These are phyloP conservation scores for Stephania cephalantha DNA, from an alignment of 164 flowering plant species.

Conservation along the genomic window DNA sequence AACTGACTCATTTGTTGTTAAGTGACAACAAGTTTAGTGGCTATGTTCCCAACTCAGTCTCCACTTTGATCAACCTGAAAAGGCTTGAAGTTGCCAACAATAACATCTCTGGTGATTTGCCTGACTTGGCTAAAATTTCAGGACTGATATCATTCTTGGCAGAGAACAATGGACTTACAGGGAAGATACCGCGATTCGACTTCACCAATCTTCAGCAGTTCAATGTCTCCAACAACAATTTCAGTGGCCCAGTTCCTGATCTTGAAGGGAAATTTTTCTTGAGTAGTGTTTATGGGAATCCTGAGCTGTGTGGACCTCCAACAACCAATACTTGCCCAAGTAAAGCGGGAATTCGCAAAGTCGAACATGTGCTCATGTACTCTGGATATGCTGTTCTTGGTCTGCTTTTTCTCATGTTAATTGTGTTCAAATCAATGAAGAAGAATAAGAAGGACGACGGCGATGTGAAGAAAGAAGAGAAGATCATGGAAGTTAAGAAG, in stretches of 20 bases:
- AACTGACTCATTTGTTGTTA: slow-evolving; percentile 34
- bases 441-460: slow-evolving; percentile 24
- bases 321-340: slow-evolving; percentile 26
- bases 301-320: slow-evolving; percentile 42
- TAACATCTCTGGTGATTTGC: slow-evolving; percentile 36
- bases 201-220: slow-evolving; percentile 33
- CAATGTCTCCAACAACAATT: slow-evolving; percentile 44
- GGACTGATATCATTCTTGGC: slow-evolving; percentile 37
- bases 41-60: slow-evolving; percentile 27
- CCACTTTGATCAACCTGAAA: slow-evolving; percentile 27
- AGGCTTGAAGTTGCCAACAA: slow-evolving; percentile 40
- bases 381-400: slow-evolving; percentile 37
- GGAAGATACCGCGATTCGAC: slow-evolving; percentile 35
- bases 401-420: slow-evolving; percentile 18
- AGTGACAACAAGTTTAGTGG: slow-evolving; percentile 34
- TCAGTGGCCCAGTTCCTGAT: slow-evolving; percentile 43
- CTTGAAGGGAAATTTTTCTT: slow-evolving; percentile 12
- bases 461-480: slow-evolving; percentile 3
- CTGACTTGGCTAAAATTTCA: slow-evolving; percentile 34
- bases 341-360: slow-evolving; percentile 10
- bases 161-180: slow-evolving; percentile 37
- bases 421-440: slow-evolving; percentile 18
- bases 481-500: slow-evolving; percentile 6
- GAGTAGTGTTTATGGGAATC: slow-evolving; percentile 30
- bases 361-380: slow-evolving; percentile 37